Conservation (phyloP, 108 stramenopile species). For the Ochromonas danica region DNA sequence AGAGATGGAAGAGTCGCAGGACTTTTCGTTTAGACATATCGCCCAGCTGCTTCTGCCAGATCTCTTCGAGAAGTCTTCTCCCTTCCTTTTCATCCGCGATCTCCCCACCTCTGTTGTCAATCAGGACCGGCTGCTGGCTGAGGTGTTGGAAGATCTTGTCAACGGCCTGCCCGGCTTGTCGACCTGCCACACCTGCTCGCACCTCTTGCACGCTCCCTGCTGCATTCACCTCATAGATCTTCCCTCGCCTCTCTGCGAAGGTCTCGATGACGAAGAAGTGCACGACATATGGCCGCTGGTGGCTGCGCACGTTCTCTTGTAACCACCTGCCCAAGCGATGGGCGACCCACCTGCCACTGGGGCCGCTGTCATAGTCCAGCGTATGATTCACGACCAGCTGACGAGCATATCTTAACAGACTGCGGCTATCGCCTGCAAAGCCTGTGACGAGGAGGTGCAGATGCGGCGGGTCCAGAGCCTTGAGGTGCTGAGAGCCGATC, state of each 20-base stretch:
- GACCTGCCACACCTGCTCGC: background rate
- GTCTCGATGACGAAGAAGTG: background rate
- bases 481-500: too few relatives aligned
- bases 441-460: background rate
- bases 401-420: background rate
- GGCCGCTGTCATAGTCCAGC: background rate
- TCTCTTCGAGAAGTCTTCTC: too few relatives aligned
- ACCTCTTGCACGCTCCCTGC: background rate
- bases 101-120: too few relatives aligned
- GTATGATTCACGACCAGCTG: background rate
- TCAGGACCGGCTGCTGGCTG: too few relatives aligned
- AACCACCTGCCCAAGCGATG: too few relatives aligned
- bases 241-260: background rate
- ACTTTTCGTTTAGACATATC: conserved; percentile 39
- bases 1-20: conserved; percentile 33
- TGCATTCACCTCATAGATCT: background rate
- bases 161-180: too few relatives aligned
- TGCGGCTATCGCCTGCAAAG: background rate
- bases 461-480: too few relatives aligned
- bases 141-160: too few relatives aligned
- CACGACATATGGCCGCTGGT: background rate
- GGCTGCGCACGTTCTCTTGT: too few relatives aligned
- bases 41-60: too few relatives aligned
- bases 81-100: too few relatives aligned
- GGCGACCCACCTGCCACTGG: background rate